Conservation (phyloP, 169 alveolate species). For the Plasmodium reichenowi region DNA sequence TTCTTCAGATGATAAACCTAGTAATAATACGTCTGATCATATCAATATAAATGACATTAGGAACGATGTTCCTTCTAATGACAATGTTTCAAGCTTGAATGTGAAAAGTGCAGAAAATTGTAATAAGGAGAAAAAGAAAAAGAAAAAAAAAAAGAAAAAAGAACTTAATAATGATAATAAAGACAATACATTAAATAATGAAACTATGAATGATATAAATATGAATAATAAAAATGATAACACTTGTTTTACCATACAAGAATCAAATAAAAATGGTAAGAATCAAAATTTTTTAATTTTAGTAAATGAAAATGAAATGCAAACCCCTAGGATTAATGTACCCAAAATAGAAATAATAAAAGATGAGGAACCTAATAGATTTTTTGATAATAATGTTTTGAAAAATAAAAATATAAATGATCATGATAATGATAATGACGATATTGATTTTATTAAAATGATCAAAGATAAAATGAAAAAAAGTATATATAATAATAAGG, state of each 20-base stretch:
- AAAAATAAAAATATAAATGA: not conserved
- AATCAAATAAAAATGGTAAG: too few species aligned
- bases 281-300: too few species aligned
- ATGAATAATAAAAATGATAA: not conserved
- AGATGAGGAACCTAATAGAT: not conserved
- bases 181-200: not conserved
- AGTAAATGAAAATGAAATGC: too few species aligned
- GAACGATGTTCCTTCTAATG: not conserved
- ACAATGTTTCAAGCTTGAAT: not conserved
- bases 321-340: not conserved
- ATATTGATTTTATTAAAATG: conserved; percentile 5
- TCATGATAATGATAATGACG: not conserved
- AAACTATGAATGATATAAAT: not conserved
- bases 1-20: not conserved
- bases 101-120: not conserved
- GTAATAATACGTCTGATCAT: not conserved
- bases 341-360: not conserved
- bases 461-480: conserved; percentile 1
- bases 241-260: too few species aligned
- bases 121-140: not conserved
- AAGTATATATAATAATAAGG: conserved; percentile 1
- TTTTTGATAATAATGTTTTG: not conserved
- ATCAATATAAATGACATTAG: not conserved
- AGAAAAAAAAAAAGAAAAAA: not conserved
- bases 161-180: not conserved